Base-by-base conservation (phyloP, 1,139 yeast species). In the Wickerhamomyces sp. region DNA sequence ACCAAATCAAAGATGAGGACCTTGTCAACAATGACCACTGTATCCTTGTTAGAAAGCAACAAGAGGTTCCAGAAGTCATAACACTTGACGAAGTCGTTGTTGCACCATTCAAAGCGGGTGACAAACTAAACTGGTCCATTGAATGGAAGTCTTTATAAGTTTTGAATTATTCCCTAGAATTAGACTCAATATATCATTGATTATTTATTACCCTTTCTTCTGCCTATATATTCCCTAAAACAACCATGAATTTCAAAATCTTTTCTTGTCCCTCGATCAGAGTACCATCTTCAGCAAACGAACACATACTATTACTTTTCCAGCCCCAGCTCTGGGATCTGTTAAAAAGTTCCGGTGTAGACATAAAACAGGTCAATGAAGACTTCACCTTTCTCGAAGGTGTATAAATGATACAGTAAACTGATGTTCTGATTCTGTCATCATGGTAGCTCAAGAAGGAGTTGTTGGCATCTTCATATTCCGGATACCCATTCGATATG, bases 91-190 rank as follows among this genome's bases (percentile, higher is more conserved):
- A 65, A 6, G 63, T 81, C 33, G 70, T 72, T 9, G 90, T 93
- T 38, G 93, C 89, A 26, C 98, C 98, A n/a, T 93, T 93, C 72
- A 76, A 74, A 58, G 91, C 96, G 11, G 96, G 96, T 23, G 81
- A 85, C 46, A 75, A 71, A 46, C 72, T 93, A 42, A 61, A 73
- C 34, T 93, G 95, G 90, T 64, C 78, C n/a, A 77, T 80, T 11
- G 85, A 84, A 64, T 91, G 97, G 97, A 68, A 74, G 55, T 59
- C 50, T 23, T 15, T 27, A 26, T 27, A 40, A 44, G n/a, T n/a
- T 40, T 27, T 33, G 13, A 31, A 39, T 29, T 47, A 45, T 31
- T 41, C 44, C 45, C 40, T 43, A 10, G 43, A 32, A 10, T 39
- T 29, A 43, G 41, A 23, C 10, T 15, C 10, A 52, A 18, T 18